Evolutionary conservation across 257 asterid genomes (phyloP), one percentile per base, ranked within the genome.

Genomic region (Solanum sitiens): DNA sequence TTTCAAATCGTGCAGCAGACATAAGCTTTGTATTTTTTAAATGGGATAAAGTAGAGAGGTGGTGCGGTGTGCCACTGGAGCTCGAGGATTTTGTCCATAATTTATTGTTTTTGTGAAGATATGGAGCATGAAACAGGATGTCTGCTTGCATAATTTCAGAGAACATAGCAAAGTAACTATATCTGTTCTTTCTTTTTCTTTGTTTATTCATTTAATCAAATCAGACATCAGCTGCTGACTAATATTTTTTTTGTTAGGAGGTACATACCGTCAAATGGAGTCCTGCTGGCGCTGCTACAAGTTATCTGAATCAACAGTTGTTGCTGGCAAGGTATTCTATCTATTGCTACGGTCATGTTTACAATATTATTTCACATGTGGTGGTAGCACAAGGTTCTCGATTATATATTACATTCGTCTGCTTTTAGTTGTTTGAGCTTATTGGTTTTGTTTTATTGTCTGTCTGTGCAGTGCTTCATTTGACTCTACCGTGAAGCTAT

Each of bases 201-300:
- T 32, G 33, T 32, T 32, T 2, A 32, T 32, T 32, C 33, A 2
- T 32, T 32, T 32, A 32, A 32, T 32, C 33, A 32, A 32, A 32
- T 32, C 33, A 32, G 33, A 32, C 33, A 32, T 32, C 2, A 32
- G 30, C 30, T 27, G 30, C 30, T 27, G 53, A 68, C 14, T 79
- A 18, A 11, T 18, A 30, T 85, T 15, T 21, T 35, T 86, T 39
- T 15, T 86, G 85, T 73, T 90, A 95, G 98, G 99, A 95, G 92
- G 94, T 97, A 90, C 92, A 93, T 90, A 95, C 99, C 1, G 94
- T 97, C 87, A 91, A 95, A 92, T 97, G 98, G 98, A 97, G 99
- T 91, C 98, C 99, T 56, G 92, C 98, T 27, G 99, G 98, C n/a
- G 89, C 95, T 32, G 96, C 98, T 83, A 91, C 98, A 88, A 93